Evolutionary conservation across 768 basidiomycete genomes (phyloP).

Genomic region (Neoboletus brunneissimus): DNA sequence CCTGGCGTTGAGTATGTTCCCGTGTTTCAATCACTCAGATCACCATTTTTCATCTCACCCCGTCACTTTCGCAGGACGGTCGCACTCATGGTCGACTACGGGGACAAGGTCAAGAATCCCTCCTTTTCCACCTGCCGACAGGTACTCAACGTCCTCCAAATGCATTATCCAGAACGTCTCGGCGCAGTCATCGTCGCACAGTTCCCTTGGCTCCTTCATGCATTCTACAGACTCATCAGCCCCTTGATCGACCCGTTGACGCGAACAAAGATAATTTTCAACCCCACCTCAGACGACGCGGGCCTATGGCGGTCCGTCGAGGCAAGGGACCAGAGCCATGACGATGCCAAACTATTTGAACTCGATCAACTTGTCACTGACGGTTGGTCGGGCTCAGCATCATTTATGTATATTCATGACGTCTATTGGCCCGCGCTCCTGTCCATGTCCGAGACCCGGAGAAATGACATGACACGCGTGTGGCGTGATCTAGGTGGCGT

Average conservation of each 20-base stretch:
- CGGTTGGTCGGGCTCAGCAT: constrained; percentile 63
- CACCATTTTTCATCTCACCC: too few species aligned
- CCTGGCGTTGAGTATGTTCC: constrained; percentile 73
- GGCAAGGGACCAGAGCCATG: constrained; percentile 16
- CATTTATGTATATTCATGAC: constrained; percentile 72
- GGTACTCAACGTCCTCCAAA: constrained; percentile 65
- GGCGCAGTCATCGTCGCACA: constrained; percentile 72
- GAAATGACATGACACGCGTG: constrained; percentile 46
- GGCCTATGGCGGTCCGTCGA: constrained; percentile 29
- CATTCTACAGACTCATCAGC: constrained; percentile 74
- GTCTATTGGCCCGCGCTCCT: constrained; percentile 87
- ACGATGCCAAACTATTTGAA: constrained; percentile 46
- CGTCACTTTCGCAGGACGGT: constrained; percentile 49
- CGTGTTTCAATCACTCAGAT: too few species aligned
- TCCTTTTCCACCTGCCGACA: constrained; percentile 37
- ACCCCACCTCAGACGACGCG: constrained; percentile 41
- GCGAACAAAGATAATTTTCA: constrained; percentile 70
- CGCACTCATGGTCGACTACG: constrained; percentile 73
- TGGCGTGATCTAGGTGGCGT: constrained; percentile 70
- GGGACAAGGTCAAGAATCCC: constrained; percentile 63
- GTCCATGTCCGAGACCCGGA: constrained; percentile 51
- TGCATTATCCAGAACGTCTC: constrained; percentile 85
- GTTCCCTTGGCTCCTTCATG: constrained; percentile 70
- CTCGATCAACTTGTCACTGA: constrained; percentile 67
- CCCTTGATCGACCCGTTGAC: constrained; percentile 85